A percentile compares a stretch with the other conserved stretches of the same genome.
Evolutionary conservation across 768 basidiomycete genomes (phyloP).

Genomic region (Mycena kentingensis): DNA sequence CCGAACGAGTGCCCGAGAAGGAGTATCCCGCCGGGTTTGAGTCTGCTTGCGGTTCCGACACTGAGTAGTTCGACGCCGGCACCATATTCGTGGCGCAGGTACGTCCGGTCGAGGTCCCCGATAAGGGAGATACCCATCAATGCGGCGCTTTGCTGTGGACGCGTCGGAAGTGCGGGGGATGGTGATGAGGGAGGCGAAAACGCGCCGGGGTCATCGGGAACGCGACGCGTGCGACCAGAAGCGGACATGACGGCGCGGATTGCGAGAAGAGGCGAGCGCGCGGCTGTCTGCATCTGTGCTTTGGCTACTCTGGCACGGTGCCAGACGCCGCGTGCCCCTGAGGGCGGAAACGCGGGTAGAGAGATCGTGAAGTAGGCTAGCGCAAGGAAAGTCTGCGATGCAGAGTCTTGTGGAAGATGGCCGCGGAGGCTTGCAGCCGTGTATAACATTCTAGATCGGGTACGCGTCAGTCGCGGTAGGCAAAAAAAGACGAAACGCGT

Average conservation of each 20-base stretch:
- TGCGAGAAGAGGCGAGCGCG: constrained; percentile 52
- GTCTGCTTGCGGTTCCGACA: constrained; percentile 66
- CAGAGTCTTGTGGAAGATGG: constrained; percentile 34
- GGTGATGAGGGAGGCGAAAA: constrained; percentile 41
- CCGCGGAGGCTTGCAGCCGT: constrained; percentile 67
- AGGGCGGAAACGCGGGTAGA: constrained; percentile 59
- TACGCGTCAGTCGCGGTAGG: background rate
- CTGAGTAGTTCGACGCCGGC: constrained; percentile 50
- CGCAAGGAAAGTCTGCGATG: constrained; percentile 64
- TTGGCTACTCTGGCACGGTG: constrained; percentile 56
- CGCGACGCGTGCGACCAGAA: constrained; percentile 35
- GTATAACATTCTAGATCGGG: constrained; percentile 59
- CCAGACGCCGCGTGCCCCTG: constrained; percentile 52
- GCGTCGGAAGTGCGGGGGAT: constrained; percentile 2
- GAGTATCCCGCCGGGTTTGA: constrained; percentile 60
- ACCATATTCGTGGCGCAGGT: constrained; percentile 49
- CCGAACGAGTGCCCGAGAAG: constrained; percentile 63
- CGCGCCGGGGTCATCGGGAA: constrained; percentile 4
- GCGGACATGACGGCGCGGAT: constrained; percentile 49
- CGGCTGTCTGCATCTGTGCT: constrained; percentile 49
- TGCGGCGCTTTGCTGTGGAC: constrained; percentile 29
- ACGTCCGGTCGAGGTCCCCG: constrained; percentile 68
- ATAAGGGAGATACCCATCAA: constrained; percentile 68
- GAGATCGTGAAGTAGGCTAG: constrained; percentile 68
- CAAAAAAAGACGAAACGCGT: constrained; percentile 2